These are phyloP conservation scores for Phytophthora megakarya DNA, from an alignment of 352 stramenopile species.

Conservation along the genomic window DNA sequence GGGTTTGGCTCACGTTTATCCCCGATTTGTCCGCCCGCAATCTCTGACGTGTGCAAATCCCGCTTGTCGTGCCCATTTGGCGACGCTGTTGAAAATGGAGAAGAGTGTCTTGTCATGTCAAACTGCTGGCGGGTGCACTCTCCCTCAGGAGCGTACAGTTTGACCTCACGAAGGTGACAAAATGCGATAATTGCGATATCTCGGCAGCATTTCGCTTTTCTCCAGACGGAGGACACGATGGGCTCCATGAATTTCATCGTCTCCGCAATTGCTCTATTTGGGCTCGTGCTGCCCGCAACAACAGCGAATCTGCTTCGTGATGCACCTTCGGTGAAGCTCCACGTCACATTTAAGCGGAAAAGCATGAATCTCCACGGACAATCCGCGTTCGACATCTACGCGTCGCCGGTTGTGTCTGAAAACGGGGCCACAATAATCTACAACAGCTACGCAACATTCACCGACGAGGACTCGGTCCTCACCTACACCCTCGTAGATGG, in stretches of 20 bases:
- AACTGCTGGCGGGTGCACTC: constrained; percentile 8
- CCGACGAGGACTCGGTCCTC: constrained; percentile 11
- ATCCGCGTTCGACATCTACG: constrained; percentile 38
- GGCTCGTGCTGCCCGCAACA: neutral
- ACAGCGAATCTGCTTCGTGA: too few species aligned
- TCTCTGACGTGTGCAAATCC: too few species aligned
- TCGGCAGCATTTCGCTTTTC: neutral
- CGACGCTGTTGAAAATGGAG: too few species aligned
- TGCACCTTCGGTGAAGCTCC: constrained; percentile 33
- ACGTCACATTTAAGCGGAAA: constrained; percentile 35
- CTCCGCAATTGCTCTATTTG: neutral
- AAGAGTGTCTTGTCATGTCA: too few species aligned
- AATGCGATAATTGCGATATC: too few species aligned
- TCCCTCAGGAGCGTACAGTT: too few species aligned
- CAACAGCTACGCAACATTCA: constrained; percentile 28
- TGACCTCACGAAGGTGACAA: too few species aligned
- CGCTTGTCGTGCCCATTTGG: too few species aligned
- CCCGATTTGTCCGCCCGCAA: too few species aligned
- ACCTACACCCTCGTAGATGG: constrained; percentile 37
- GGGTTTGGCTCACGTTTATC: too few species aligned
- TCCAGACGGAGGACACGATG: neutral
- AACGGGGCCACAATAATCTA: constrained; percentile 25
- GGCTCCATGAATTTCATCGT: neutral
- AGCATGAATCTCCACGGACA: constrained; percentile 34
- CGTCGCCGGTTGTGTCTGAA: constrained; percentile 22